Base-by-base conservation (phyloP, 495 filamentous ascomycete species). In the Hypoxylon fuscum region DNA sequence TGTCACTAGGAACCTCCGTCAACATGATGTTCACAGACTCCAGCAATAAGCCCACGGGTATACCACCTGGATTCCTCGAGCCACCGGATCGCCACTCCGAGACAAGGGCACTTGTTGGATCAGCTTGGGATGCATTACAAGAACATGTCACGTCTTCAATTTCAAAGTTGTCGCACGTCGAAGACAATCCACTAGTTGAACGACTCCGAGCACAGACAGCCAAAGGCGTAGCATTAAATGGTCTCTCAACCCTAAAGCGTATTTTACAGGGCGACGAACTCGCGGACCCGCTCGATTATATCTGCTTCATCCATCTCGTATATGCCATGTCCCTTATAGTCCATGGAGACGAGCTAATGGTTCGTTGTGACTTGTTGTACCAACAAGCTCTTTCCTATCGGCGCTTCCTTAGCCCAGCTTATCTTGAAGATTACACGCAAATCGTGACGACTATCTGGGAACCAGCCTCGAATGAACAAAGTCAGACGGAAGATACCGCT, bases 291-390 rank as follows among this genome's bases (percentile, higher is more conserved):
- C 54, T 72, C 50, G 70, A 78, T 15, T 71, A 66, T 3, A 53
- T 81, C 7, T 82, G 77, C 63, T 74, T 81, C 55, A 56, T 79
- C 17, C 77, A 80, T 46, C 50, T 82, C 12, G 68, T 78, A 23
- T 80, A 77, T 45, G 73, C 78, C 5, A 70, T 82, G 17, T 79
- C 77, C n/a, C 44, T 81, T 18, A 69, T 76, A 6, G 47, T 77
- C 7, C 65, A 78, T 44, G 75, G 74, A 46, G 63, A 74, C 23
- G 71, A 68, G 3, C 53, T 73, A 12, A 45, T 63, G 4, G 32
- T 55, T 7, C 66, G 60, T 18, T 58, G 60, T n/a, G 63, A 63
- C 20, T 47, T 58, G 9, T 54, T 80, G 6, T 82, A 76, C 47
- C 57, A 70, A n/a, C 79, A 77, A 56, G 73, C 76, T 10, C 32